Evolutionary conservation across 176 grass and related monocot genomes (phyloP).

Genomic region (Carex parvula): DNA sequence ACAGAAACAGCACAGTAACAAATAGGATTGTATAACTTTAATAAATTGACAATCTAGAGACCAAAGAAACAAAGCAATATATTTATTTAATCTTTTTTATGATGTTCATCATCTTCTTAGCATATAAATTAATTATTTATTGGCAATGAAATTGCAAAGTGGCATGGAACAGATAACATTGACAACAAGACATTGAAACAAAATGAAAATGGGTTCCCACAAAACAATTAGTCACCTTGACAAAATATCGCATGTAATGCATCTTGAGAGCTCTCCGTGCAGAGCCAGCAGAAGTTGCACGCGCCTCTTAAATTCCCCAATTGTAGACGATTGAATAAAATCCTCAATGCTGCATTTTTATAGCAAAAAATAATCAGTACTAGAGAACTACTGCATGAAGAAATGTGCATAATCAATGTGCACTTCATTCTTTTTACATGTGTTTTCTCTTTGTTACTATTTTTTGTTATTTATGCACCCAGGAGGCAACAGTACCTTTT

Average conservation of each 20-base stretch:
- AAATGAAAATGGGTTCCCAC: not conserved
- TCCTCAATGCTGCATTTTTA: slow-evolving; percentile 74
- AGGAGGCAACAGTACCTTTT: slow-evolving; percentile 40
- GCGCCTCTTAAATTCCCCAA: slow-evolving; percentile 90
- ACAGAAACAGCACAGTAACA: not conserved
- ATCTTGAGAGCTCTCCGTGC: slow-evolving; percentile 61
- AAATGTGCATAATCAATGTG: not conserved
- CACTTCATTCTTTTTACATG: not conserved
- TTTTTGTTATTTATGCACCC: not conserved
- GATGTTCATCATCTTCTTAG: not conserved
- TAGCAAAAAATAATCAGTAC: slow-evolving; percentile 28
- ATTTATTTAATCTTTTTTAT: not conserved
- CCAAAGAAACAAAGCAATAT: not conserved
- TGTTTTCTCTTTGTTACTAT: slow-evolving; percentile 8
- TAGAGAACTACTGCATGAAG: not conserved
- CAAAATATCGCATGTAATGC: slow-evolving; percentile 44
- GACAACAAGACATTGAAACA: not conserved
- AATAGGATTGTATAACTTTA: not conserved
- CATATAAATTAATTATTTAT: not conserved
- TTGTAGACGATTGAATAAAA: slow-evolving; percentile 76
- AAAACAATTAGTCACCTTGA: slow-evolving; percentile 48
- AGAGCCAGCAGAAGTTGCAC: slow-evolving; percentile 77
- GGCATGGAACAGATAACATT: not conserved
- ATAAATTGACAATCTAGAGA: not conserved
- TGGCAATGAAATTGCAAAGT: not conserved